Base-by-base conservation (phyloP, 2,329 filamentous ascomycete species). In the Nemania serpens region DNA sequence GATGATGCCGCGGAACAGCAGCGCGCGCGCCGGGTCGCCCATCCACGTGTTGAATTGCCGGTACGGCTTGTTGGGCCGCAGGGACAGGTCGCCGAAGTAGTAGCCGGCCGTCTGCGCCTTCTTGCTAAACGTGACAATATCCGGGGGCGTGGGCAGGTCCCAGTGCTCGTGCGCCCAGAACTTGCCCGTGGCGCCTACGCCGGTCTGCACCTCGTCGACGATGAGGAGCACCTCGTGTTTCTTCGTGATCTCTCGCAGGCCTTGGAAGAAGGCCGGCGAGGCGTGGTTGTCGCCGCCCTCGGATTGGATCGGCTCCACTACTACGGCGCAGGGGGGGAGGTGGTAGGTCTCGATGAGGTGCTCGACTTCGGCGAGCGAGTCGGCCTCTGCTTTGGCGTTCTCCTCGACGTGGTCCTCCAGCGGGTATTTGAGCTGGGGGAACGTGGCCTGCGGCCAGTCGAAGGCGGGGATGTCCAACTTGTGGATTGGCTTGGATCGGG, bases 151-250 rank as follows among this genome's bases (percentile, higher is more conserved):
- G 51, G 83, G 73, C 45, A 97, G 84, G 75, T 90, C 84, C 93
- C 93, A 97, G 87, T 97, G 93, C 71, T 97, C 92, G 81, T 97
- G 93, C 9, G 93, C 93, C 93, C 93, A 97, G 87, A 97, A 96
- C 76, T 91, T 93, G 70, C 93, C 93, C 0, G 93, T 97, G 41
- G 93, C 92, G 70, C 93, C 93, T 25, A 97, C 89, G 74, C 93
- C 93, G 6, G 93, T 97, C 80, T 97, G 93, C 11, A 97, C 93
- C 79, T 97, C 93, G 75, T 97, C 93, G 66, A 96, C 93, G 73
- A 97, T 97, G 76, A 97, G 82, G 59, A 96, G 86, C 33, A 96
- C 85, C 69, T 88, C 83, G 79, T 92, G 86, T 76, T 88, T 88
- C 74, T 86, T 84, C 41, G 93, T 96, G 63, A 97, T 77, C 45